These are phyloP conservation scores for Ogataea corticis DNA, from an alignment of 805 yeast species.

Conservation along the genomic window DNA sequence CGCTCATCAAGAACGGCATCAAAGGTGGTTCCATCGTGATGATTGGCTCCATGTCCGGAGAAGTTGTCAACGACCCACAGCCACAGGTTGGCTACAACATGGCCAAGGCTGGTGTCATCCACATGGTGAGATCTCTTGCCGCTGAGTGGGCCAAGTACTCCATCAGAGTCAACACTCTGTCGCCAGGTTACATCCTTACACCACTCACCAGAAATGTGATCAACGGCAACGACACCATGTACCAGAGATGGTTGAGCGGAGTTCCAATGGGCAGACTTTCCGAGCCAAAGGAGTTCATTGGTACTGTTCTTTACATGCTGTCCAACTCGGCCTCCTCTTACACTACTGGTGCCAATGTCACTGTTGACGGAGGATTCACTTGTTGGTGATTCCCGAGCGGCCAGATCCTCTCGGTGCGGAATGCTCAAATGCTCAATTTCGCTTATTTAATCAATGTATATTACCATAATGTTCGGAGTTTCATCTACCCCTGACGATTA, in stretches of 20 bases:
- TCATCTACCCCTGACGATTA: too few species aligned
- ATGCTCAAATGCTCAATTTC: background rate
- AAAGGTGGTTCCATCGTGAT: constrained; percentile 62
- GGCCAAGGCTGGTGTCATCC: constrained; percentile 86
- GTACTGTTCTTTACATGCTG: constrained; percentile 72
- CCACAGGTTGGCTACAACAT: constrained; percentile 80
- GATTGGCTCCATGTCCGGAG: constrained; percentile 80
- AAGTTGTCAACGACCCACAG: constrained; percentile 76
- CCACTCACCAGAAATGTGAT: constrained; percentile 75
- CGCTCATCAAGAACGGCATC: constrained; percentile 55
- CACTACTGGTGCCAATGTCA: constrained; percentile 81
- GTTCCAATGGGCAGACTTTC: constrained; percentile 84
- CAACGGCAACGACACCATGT: constrained; percentile 56
- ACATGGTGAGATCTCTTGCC: constrained; percentile 72
- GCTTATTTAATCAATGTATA: constrained; percentile 3
- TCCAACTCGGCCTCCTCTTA: constrained; percentile 69
- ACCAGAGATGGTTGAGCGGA: constrained; percentile 69
- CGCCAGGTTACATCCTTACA: constrained; percentile 81
- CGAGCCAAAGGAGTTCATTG: constrained; percentile 80
- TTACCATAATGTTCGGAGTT: background rate
- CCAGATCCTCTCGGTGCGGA: background rate
- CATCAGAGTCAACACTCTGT: constrained; percentile 73
- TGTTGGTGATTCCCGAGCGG: constrained; percentile 56
- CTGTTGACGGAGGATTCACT: constrained; percentile 86
- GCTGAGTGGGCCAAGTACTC: constrained; percentile 80